These are phyloP conservation scores for Calonectria hawksworthii DNA, from an alignment of 2,329 filamentous ascomycete species.

Conservation along the genomic window DNA sequence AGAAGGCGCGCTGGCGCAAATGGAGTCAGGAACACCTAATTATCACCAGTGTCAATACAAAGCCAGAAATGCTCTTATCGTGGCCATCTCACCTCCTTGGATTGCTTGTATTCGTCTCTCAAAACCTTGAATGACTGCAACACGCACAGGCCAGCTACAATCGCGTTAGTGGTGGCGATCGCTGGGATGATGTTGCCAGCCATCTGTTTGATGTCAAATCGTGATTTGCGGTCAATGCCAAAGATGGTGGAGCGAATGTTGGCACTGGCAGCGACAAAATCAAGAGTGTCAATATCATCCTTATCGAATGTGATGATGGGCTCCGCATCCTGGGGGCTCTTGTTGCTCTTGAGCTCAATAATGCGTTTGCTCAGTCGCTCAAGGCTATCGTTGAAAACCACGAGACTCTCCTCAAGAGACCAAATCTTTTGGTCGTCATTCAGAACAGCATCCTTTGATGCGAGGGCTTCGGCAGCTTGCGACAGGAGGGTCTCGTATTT, in stretches of 20 bases:
- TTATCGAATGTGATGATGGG: constrained; percentile 92
- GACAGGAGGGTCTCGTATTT: constrained; percentile 74
- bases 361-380: constrained; percentile 82
- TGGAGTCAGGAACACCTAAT: constrained; percentile 82
- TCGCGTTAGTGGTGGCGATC: constrained; percentile 97
- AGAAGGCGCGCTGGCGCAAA: constrained; percentile 71
- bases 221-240: constrained; percentile 87
- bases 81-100: constrained; percentile 75
- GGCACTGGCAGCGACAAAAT: constrained; percentile 92
- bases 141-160: constrained; percentile 93
- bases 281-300: constrained; percentile 93
- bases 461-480: constrained; percentile 63
- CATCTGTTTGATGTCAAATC: constrained; percentile 99
- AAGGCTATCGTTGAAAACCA: constrained; percentile 89
- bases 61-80: background rate
- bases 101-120: constrained; percentile 76
- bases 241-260: constrained; percentile 94
- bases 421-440: constrained; percentile 82
- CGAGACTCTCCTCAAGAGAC: constrained; percentile 86
- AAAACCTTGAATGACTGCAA: constrained; percentile 94
- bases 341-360: constrained; percentile 70
- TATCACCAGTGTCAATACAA: background rate
- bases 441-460: constrained; percentile 67
- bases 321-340: constrained; percentile 63
- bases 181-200: constrained; percentile 99